Percentiles rank a stretch among this genome's conserved stretches.
These are phyloP conservation scores for Rauvolfia tetraphylla DNA, from an alignment of 257 asterid genomes.

Conservation along the genomic window DNA sequence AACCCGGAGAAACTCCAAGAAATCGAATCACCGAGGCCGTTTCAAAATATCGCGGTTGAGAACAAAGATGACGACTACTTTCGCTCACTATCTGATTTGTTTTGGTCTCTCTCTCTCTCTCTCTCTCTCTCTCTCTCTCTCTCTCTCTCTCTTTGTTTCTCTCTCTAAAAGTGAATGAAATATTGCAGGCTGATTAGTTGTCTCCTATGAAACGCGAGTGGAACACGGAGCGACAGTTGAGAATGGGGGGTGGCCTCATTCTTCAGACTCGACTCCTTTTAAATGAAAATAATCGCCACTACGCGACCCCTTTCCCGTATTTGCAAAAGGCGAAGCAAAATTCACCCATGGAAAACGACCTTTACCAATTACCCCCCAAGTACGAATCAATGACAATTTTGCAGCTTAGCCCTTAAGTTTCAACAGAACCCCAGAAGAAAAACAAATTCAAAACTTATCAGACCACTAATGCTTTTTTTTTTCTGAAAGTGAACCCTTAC, in stretches of 20 bases:
- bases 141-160: slow-evolving; percentile 10
- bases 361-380: no score
- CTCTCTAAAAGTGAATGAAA: slow-evolving; percentile 1
- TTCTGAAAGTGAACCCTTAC: no score
- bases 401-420: no score
- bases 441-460: no score
- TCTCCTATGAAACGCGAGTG: slow-evolving; percentile 54
- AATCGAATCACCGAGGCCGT: slow-evolving; percentile 6
- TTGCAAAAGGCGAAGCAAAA: slow-evolving; percentile 21
- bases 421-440: no score
- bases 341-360: slow-evolving; percentile 7
- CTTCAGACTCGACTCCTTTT: background rate
- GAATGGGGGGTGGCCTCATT: slow-evolving; percentile 13
- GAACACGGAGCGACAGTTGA: slow-evolving; percentile 87
- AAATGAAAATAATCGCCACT: slow-evolving; percentile 15
- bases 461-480: no score
- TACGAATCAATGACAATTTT: no score
- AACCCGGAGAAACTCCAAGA: background rate
- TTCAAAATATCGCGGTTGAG: slow-evolving; percentile 11
- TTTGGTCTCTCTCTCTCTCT: slow-evolving; percentile 20
- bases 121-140: slow-evolving; percentile 18
- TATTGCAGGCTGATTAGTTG: background rate
- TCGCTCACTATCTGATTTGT: background rate
- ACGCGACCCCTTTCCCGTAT: slow-evolving; percentile 10
- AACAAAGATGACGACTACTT: slow-evolving; percentile 3